phyloP scores from a whole-genome alignment of 306 rosid genomes.

The Clitoria ternatea region DNA sequence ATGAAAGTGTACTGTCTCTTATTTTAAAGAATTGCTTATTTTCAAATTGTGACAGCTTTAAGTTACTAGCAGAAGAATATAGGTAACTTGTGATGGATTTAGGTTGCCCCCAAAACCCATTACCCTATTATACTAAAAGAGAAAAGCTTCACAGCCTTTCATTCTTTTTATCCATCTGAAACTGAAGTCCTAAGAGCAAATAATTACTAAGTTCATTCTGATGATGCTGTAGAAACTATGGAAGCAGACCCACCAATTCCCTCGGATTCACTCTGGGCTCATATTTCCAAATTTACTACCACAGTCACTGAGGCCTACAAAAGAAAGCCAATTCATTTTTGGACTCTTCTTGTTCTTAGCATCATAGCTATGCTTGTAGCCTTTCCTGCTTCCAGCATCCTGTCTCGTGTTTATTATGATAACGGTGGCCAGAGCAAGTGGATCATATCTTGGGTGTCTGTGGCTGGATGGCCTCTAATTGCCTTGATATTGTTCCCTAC shows the following conservation, averaged over 20 bases:
- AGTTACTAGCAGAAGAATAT: neutral
- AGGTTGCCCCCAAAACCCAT: neutral
- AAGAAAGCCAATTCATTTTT: constrained; percentile 63
- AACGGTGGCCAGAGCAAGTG: constrained; percentile 90
- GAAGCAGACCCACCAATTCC: constrained; percentile 38
- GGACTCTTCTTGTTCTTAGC: constrained; percentile 74
- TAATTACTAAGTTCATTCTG: neutral
- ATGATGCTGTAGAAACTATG: constrained; percentile 35
- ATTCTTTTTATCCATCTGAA: neutral
- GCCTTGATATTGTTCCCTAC: constrained; percentile 66
- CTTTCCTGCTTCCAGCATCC: constrained; percentile 84
- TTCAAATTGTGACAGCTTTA: neutral
- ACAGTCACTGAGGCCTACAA: constrained; percentile 44
- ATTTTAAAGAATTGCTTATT: neutral
- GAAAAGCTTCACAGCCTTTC: neutral
- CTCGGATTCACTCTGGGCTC: constrained; percentile 37
- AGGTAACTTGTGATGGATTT: neutral
- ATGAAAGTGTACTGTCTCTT: neutral
- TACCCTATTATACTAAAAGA: neutral
- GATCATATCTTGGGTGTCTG: constrained; percentile 95
- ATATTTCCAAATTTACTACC: constrained; percentile 33
- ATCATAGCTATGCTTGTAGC: constrained; percentile 78
- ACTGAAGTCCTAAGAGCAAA: neutral
- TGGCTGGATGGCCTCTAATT: constrained; percentile 87
- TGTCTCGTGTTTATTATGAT: constrained; percentile 73